phyloP scores from a whole-genome alignment of 2,329 filamentous ascomycete genomes.

The Penicillium sp. region DNA sequence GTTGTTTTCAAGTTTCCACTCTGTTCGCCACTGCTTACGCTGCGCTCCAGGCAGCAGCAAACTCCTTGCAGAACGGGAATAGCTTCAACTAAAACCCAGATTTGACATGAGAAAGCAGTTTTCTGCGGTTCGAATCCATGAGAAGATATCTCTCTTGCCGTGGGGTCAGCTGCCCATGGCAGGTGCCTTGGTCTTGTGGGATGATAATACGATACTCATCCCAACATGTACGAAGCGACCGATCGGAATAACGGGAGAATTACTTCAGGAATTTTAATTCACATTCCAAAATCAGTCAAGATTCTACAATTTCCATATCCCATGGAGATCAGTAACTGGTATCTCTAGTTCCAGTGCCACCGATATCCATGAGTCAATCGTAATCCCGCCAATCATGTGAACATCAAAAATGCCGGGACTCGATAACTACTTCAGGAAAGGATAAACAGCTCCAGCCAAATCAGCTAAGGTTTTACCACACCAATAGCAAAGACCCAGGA shows the following conservation, averaged over 20 bases:
- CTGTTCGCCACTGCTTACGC: neutral
- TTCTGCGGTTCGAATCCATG: neutral
- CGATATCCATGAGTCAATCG: neutral
- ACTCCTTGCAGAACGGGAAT: slow-evolving; percentile 1
- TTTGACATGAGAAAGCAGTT: neutral
- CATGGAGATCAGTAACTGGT: neutral
- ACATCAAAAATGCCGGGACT: slow-evolving; percentile 23
- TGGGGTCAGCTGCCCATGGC: neutral
- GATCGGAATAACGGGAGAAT: neutral
- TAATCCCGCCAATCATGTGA: neutral
- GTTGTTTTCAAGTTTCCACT: neutral
- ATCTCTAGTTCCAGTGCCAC: neutral
- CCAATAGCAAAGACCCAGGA: neutral
- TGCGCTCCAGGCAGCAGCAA: slow-evolving; percentile 15
- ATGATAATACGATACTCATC: neutral
- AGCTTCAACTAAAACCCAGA: neutral
- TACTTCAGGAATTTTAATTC: neutral
- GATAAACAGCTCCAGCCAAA: slow-evolving; percentile 20
- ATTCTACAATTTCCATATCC: neutral
- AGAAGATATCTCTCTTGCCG: neutral
- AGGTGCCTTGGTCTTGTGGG: neutral
- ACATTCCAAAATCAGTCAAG: neutral
- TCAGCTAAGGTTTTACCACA: slow-evolving; percentile 5
- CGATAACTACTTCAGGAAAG: slow-evolving; percentile 34
- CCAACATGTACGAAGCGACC: neutral